phyloP scores from a whole-genome alignment of 805 yeast genomes.

The Metschnikowia reukaufii region DNA sequence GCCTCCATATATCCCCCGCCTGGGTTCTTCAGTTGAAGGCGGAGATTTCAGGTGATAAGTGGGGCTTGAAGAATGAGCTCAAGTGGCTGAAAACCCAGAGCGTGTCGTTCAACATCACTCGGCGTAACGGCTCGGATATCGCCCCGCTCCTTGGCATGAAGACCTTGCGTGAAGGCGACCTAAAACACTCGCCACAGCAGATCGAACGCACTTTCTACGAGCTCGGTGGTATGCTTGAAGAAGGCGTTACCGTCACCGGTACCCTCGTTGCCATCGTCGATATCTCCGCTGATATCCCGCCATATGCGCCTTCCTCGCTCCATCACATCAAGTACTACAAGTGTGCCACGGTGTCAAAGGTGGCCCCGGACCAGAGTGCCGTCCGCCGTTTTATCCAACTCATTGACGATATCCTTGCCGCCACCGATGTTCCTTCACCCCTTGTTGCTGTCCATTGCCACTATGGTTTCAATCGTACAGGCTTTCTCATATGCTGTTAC shows the following conservation, averaged over 20 bases:
- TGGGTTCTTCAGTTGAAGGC: slow-evolving; percentile 72
- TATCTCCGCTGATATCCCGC: slow-evolving; percentile 68
- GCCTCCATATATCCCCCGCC: slow-evolving; percentile 58
- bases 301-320: slow-evolving; percentile 64
- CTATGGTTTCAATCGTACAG: slow-evolving; percentile 79
- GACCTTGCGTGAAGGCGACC: slow-evolving; percentile 66
- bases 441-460: slow-evolving; percentile 73
- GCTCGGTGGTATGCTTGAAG: slow-evolving; percentile 4
- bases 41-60: slow-evolving; percentile 64
- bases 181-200: slow-evolving; percentile 53
- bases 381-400: slow-evolving; percentile 56
- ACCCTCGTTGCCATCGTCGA: slow-evolving; percentile 60
- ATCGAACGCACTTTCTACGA: slow-evolving; percentile 49
- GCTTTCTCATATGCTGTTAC: slow-evolving; percentile 69
- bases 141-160: slow-evolving; percentile 70
- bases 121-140: slow-evolving; percentile 26
- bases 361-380: slow-evolving; percentile 64
- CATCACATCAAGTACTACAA: slow-evolving; percentile 58
- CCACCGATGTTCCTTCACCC: slow-evolving; percentile 26
- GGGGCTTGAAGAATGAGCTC: slow-evolving; percentile 75
- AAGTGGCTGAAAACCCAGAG: slow-evolving; percentile 64
- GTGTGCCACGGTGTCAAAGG: slow-evolving; percentile 75
- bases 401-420: slow-evolving; percentile 45
- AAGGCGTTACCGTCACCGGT: slow-evolving; percentile 32
- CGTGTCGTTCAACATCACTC: slow-evolving; percentile 45